These are phyloP conservation scores for Circinella umbellata DNA, from an alignment of 371 early-diverging fungal species.

Conservation along the genomic window DNA sequence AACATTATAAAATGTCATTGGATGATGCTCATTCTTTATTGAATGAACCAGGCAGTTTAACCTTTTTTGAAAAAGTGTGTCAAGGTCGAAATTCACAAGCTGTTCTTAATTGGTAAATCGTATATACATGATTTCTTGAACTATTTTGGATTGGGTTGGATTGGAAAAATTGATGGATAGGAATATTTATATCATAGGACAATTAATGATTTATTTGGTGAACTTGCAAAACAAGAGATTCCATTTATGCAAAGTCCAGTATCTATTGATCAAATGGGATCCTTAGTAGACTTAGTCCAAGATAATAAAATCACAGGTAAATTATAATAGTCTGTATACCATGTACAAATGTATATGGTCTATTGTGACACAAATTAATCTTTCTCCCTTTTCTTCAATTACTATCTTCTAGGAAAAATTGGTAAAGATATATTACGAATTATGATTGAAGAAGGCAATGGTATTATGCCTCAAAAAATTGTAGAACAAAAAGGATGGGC, in stretches of 20 bases:
- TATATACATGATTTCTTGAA: background rate
- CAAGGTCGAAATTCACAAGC: conserved; percentile 42
- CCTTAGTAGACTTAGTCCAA: conserved; percentile 69
- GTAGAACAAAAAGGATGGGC: conserved; percentile 74
- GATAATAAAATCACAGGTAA: conserved; percentile 62
- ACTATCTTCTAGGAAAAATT: conserved; percentile 48
- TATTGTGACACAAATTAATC: no score
- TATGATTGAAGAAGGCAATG: conserved; percentile 68
- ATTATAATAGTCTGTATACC: background rate
- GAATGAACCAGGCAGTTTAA: conserved; percentile 73
- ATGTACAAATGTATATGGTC: no score
- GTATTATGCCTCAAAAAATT: conserved; percentile 57
- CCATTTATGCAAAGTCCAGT: conserved; percentile 64
- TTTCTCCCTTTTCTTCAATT: background rate
- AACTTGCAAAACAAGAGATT: conserved; percentile 64
- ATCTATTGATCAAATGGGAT: conserved; percentile 61
- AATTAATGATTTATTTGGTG: conserved; percentile 78
- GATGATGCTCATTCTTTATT: conserved; percentile 69
- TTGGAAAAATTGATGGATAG: no score
- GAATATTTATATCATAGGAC: conserved; percentile 56
- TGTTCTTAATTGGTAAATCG: conserved; percentile 51
- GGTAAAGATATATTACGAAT: conserved; percentile 69
- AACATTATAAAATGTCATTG: conserved; percentile 61
- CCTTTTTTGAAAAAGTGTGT: conserved; percentile 73
- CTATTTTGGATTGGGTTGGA: no score